Evolutionary conservation across 805 yeast genomes (phyloP).

Genomic region (Monosporozyma unispora): DNA sequence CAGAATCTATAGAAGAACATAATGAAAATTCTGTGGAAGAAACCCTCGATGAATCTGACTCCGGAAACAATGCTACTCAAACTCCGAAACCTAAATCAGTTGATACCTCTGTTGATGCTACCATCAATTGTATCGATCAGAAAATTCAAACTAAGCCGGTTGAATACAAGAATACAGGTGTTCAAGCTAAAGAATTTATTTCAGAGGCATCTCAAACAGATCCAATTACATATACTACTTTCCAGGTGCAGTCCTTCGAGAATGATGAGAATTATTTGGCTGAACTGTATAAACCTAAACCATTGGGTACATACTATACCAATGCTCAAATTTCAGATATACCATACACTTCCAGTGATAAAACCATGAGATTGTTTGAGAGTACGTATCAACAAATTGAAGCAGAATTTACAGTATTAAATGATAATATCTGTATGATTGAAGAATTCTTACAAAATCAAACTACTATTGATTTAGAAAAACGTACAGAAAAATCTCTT

Average conservation of each 20-base stretch:
- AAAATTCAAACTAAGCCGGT: conserved; percentile 11
- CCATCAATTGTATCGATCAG: neutral
- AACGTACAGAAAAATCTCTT: conserved; percentile 24
- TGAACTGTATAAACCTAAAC: conserved; percentile 15
- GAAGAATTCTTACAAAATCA: conserved; percentile 30
- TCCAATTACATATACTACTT: conserved; percentile 7
- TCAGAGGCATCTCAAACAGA: conserved; percentile 16
- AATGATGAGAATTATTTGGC: conserved; percentile 29
- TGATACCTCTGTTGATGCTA: neutral
- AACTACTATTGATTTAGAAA: conserved; percentile 12
- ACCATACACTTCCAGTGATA: conserved; percentile 9
- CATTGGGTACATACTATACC: conserved; percentile 14
- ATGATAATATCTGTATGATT: conserved; percentile 24
- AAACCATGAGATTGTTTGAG: conserved; percentile 19
- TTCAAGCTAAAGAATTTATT: conserved; percentile 13
- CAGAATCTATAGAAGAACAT: neutral
- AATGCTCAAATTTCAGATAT: conserved; percentile 14
- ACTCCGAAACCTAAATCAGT: neutral
- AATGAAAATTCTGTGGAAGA: neutral
- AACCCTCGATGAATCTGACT: neutral
- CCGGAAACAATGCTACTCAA: neutral
- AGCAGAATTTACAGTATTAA: conserved; percentile 29
- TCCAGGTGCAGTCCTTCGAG: conserved; percentile 24
- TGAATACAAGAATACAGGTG: conserved; percentile 7
- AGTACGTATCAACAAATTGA: conserved; percentile 20